Base-by-base conservation (phyloP, 1,139 yeast genomes). In the Diutina catenulata region DNA sequence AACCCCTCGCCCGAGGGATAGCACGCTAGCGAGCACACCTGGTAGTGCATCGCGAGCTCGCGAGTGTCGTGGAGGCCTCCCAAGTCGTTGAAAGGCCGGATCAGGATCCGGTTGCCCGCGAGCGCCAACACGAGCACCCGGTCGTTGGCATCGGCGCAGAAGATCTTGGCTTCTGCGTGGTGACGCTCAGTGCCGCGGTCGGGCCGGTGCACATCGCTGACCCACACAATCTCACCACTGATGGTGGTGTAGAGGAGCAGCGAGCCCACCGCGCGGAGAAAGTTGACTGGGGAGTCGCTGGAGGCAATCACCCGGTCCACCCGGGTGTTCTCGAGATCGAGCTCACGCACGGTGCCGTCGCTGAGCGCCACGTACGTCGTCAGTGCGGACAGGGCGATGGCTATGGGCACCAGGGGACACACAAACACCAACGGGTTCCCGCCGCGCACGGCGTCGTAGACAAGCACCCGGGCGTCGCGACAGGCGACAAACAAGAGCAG, bases 31-130 rank as follows among this genome's bases (percentile, higher is more conserved):
- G 74, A 74, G 37, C 78, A 63, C 2, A 84, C 76, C 53, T 83
- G 93, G 50, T 75, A 77, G 47, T 78, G 76, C 40, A 86, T 65
- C 0, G 94, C 88, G 38, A 82, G 72, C 42, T 81, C 86, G 33
- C 86, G 61, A 7, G 61, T 55, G 45, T 70, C 75, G 28, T 67
- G 42, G 0, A 80, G 83, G 19, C 47, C 49, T 37, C 79, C 57
- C 21, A 66, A 56, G 48, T 76, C 94, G 21, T 7, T 21, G n/a
- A 25, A n/a, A 13, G 20, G 8, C 58, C 69, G 83, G 9, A 78
- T 59, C 43, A 76, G 72, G 7, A 80, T 68, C 18, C 59, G 52
- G 37, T 80, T 63, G 19, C 67, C 63, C 1, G 79, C 61, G 60
- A 75, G 61, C 1, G 77, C 84, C 22, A 80, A 66, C 1, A 79